Base-by-base conservation (phyloP, 2,329 filamentous ascomycete genomes). In the Exophiala dermatitidis region DNA sequence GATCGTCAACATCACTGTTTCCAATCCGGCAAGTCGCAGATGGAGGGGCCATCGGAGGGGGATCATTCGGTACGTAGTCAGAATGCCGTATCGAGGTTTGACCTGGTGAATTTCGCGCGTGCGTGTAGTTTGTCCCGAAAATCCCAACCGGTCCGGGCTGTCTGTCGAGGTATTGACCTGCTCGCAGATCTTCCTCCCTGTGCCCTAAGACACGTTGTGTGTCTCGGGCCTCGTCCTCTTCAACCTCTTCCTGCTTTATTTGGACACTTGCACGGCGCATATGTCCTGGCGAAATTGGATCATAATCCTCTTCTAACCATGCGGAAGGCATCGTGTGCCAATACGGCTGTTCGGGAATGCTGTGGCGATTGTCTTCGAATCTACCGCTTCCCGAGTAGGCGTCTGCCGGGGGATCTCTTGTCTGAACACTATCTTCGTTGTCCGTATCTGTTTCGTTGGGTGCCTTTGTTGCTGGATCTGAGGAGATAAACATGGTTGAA, bases 301-400 rank as follows among this genome's bases (percentile, higher is more conserved):
- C 12, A n/a, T 38, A 34, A 5, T 38, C 34, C 26, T 52, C 33
- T 12, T 52, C 50, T 28, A 52, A 29, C 50, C 50, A 52, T 41
- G 28, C 50, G 3, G 50, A 37, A 2, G 50, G 50, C 43, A 52
- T 52, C 26, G 10, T 46, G 44, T 28, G 4, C 37, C 26, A 19
- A 37, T 34, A 34, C 30, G 6, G 9, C 7, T 46, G 30, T 31
- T 36, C 2, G 19, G n/a, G 10, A 34, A 4, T 10, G 28, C 42
- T 45, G 4, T 32, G 19, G 19, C 29, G 42, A 7, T 32, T 7
- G 42, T n/a, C 4, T 9, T 5, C 42, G 42, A 12, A 8, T 3
- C 5, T 19, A 8, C 28, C 10, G 28, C 6, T 6, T 19, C 10
- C 30, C 12, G 28, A 32, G 42, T n/a, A 5, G 37, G 19, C 19